A percentile compares a stretch with the other conserved stretches of the same genome.
Evolutionary conservation across 2,329 filamentous ascomycete genomes (phyloP).

Genomic region (Ceratocystis variospora): DNA sequence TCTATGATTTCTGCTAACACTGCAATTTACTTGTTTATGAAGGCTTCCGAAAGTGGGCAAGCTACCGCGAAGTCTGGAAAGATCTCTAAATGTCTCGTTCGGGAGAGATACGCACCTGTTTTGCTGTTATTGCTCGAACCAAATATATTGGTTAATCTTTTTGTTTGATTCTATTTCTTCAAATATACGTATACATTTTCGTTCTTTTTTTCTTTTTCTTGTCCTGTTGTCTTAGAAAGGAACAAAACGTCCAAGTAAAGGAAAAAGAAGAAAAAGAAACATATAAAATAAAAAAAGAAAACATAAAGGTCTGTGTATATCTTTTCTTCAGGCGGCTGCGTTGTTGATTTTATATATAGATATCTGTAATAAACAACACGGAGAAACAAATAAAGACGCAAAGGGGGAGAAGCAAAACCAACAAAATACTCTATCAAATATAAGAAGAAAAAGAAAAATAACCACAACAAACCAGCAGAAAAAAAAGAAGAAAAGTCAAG

Average conservation of each 20-base stretch:
- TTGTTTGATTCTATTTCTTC: not conserved
- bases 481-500: slow-evolving; percentile 11
- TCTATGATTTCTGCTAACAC: not conserved
- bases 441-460: not conserved
- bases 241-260: not conserved
- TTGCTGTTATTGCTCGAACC: not conserved
- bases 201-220: not conserved
- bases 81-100: slow-evolving; percentile 23
- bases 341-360: not conserved
- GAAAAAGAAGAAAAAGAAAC: not conserved
- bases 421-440: slow-evolving; percentile 8
- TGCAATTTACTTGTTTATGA: slow-evolving; percentile 5
- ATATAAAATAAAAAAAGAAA: not conserved
- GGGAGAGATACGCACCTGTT: not conserved
- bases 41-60: slow-evolving; percentile 47
- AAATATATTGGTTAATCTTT: not conserved
- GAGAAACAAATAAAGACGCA: not conserved
- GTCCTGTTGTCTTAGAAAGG: not conserved
- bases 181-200: not conserved
- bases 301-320: too few relatives aligned
- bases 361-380: not conserved
- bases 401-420: not conserved
- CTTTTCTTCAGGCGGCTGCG: too few relatives aligned
- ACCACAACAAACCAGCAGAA: slow-evolving; percentile 6
- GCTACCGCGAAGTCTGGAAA: slow-evolving; percentile 43